Percentiles rank a stretch among this genome's conserved stretches.
These are phyloP conservation scores for Leccinum broughii DNA, from an alignment of 768 basidiomycete genomes.

Conservation along the genomic window DNA sequence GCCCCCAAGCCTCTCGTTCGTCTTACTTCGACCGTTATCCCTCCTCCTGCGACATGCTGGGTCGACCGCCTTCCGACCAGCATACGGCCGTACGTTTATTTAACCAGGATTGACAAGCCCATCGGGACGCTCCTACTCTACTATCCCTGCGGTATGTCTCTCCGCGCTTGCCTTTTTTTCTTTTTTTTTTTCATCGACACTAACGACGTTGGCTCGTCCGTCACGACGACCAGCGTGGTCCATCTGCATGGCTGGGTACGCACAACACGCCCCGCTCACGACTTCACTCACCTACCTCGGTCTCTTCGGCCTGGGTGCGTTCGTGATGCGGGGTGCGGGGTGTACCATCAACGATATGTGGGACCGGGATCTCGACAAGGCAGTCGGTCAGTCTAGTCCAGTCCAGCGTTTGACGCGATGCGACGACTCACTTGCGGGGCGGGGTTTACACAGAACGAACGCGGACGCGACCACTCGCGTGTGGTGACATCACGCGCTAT, in stretches of 20 bases:
- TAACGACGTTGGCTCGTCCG: not conserved
- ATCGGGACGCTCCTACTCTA: constrained; percentile 91
- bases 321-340: constrained; percentile 97
- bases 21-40: constrained; percentile 14
- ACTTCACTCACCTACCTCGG: constrained; percentile 73
- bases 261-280: constrained; percentile 62
- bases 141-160: constrained; percentile 85
- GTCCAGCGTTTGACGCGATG: not conserved
- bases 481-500: constrained; percentile 70
- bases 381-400: constrained; percentile 62
- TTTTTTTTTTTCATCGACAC: not conserved
- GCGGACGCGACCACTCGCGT: constrained; percentile 81
- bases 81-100: constrained; percentile 75
- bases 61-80: constrained; percentile 61
- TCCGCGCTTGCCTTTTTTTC: not conserved
- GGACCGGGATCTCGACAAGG: constrained; percentile 89
- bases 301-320: constrained; percentile 85
- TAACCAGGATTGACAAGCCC: constrained; percentile 93
- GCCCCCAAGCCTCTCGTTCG: constrained; percentile 16
- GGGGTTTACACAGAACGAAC: constrained; percentile 69
- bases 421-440: no score
- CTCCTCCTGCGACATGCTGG: constrained; percentile 49
- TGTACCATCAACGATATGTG: constrained; percentile 99
- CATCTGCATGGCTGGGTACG: constrained; percentile 94
- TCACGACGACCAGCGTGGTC: constrained; percentile 78